Conservation (phyloP, 306 rosid genomes). For the Pachyrhizus erosus region DNA sequence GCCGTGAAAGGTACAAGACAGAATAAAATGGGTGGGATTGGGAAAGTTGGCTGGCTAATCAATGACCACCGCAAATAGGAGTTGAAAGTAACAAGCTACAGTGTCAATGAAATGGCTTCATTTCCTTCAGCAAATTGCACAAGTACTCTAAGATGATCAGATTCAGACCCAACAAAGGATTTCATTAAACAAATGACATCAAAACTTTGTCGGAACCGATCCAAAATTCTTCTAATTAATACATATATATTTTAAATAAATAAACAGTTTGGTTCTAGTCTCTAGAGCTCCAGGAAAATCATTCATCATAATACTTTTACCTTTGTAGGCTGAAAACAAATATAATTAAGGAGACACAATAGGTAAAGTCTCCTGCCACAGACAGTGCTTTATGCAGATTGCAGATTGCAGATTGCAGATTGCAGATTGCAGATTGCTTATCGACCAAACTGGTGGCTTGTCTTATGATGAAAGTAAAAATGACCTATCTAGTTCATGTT, state of each 20-base stretch:
- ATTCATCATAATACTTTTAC: not conserved
- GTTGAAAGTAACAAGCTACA: not conserved
- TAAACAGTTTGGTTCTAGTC: not conserved
- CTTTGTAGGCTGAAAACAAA: not conserved
- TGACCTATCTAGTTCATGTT: not conserved
- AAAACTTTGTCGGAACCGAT: not conserved
- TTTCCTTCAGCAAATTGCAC: not conserved
- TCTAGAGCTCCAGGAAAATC: not conserved
- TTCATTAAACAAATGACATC: not conserved
- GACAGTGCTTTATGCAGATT: not conserved
- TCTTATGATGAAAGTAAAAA: not conserved
- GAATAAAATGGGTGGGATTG: not conserved
- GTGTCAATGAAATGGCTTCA: not conserved
- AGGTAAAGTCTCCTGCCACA: not conserved
- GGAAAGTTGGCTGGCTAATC: not conserved
- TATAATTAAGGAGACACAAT: not conserved
- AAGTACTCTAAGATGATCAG: not conserved
- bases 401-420: not conserved
- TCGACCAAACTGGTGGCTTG: constrained; percentile 25
- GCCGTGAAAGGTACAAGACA: not conserved
- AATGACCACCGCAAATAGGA: not conserved
- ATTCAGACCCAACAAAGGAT: too few relatives aligned
- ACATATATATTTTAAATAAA: not conserved
- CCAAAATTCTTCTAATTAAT: not conserved
- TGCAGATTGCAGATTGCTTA: not conserved